A percentile compares a stretch with the other conserved stretches of the same genome.
These are phyloP conservation scores for Aureobasidium sp. DNA, from an alignment of 2,329 filamentous ascomycete genomes.

Conservation along the genomic window DNA sequence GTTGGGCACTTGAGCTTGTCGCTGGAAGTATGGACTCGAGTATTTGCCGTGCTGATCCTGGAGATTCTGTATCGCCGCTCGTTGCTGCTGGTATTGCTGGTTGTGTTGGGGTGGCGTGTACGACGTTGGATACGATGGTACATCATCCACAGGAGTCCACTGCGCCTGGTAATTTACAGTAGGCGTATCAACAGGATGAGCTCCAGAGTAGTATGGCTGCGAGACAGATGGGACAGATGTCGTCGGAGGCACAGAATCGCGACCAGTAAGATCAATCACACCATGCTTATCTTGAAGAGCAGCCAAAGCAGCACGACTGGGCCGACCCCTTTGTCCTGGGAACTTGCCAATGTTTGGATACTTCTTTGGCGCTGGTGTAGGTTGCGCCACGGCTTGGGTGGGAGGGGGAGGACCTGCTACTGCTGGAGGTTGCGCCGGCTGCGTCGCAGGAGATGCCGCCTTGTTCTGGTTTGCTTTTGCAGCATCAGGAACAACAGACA, in stretches of 20 bases:
- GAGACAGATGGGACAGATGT: background rate
- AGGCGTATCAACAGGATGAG: background rate
- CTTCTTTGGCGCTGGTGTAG: background rate
- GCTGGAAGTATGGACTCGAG: slow-evolving; percentile 15
- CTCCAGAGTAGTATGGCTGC: background rate
- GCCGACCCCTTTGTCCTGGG: slow-evolving; percentile 5
- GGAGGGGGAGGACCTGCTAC: background rate
- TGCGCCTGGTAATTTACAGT: slow-evolving; percentile 14
- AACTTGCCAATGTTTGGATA: slow-evolving; percentile 1
- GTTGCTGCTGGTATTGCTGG: background rate
- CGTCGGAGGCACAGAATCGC: background rate
- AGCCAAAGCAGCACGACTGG: slow-evolving; percentile 17
- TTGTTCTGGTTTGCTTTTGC: slow-evolving; percentile 22
- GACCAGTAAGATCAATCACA: slow-evolving; percentile 6
- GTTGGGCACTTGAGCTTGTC: background rate
- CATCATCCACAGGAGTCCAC: background rate
- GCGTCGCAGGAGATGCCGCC: background rate
- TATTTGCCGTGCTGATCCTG: background rate
- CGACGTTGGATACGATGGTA: background rate
- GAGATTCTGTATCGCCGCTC: background rate
- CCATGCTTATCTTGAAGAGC: background rate
- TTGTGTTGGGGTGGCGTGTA: background rate
- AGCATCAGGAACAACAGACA: slow-evolving; percentile 39
- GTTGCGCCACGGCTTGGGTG: background rate
- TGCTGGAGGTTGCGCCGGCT: slow-evolving; percentile 3